Evolutionary conservation across 805 yeast genomes (phyloP), one percentile per base, ranked within the genome.

Genomic region (Danielozyma ontarioensis): DNA sequence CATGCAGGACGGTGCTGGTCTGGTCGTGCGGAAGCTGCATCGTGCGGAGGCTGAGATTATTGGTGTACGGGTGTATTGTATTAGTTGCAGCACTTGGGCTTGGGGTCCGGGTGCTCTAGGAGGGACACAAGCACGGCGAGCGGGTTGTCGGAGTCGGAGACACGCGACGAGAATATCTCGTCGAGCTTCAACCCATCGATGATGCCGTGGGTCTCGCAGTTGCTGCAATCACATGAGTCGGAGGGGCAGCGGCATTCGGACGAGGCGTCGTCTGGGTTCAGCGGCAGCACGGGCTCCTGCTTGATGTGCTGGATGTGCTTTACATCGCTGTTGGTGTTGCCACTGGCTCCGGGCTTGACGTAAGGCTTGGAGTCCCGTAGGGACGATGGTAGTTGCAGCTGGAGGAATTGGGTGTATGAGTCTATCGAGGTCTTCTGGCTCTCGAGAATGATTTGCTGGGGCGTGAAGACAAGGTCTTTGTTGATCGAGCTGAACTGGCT

Each of bases 171-270:
- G n/a, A 62, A 63, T 18, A 58, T 41, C 16, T 67, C 70, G 35
- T 67, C 72, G 22, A 67, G 43, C 36, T 55, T 59, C 35, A 54
- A 44, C 2, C 72, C 72, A 34, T 67, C 55, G 24, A 67, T 62
- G n/a, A 62, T 66, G 1, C 71, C 69, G 40, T 67, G 72, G 2
- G 62, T 56, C 40, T 66, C 72, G 43, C 72, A 67, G 39, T 65
- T 67, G 8, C 57, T 35, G 42, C 72, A 67, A n/a, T 49, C 58
- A 41, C 68, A 62, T 6, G 41, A 35, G 17, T 51, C 51, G 4
- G 48, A 36, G 3, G 58, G 50, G 49, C 67, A 61, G 6, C 31
- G 23, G 35, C 62, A 57, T n/a, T 45, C 35, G 6, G 23, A 27
- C 19, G 39, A 15, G n/a, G 13, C 22, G 21, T 29, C 34, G 5